phyloP scores from a whole-genome alignment of 164 flowering plant genomes.

The Vitis vinifera region DNA sequence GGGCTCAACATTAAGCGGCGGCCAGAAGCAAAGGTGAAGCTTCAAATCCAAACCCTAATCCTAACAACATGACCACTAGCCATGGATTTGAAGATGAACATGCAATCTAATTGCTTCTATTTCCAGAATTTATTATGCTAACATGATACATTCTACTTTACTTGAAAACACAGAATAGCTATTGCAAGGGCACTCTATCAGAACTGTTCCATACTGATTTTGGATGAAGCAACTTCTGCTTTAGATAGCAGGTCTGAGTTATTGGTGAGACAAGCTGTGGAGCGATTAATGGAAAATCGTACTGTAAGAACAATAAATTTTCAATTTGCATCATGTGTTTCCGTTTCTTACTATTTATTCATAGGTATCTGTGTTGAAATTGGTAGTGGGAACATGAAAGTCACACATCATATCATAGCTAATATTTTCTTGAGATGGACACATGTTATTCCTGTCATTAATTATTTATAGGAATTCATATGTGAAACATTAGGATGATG shows the following conservation, averaged over 20 bases:
- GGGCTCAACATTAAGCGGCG: conserved; percentile 91
- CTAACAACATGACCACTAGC: too few relatives aligned
- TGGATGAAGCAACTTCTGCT: conserved; percentile 99
- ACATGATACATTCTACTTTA: background rate
- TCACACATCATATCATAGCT: too few relatives aligned
- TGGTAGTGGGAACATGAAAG: too few relatives aligned
- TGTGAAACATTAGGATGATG: too few relatives aligned
- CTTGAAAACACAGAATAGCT: conserved; percentile 61
- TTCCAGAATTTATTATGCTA: background rate
- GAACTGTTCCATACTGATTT: conserved; percentile 73
- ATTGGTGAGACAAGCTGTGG: conserved; percentile 87
- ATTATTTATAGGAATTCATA: too few relatives aligned
- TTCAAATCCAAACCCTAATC: background rate
- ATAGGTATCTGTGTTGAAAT: too few relatives aligned
- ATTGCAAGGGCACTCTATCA: conserved; percentile 98
- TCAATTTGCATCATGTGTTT: background rate
- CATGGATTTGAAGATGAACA: background rate
- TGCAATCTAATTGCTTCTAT: background rate
- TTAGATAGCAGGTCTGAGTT: conserved; percentile 86
- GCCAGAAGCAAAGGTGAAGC: conserved; percentile 90
- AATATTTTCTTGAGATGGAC: too few relatives aligned
- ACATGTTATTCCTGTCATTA: too few relatives aligned
- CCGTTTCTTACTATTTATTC: background rate
- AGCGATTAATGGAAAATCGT: conserved; percentile 66
- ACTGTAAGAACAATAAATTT: conserved; percentile 53